These are phyloP conservation scores for Trypanosoma theileri DNA, from an alignment of 208 protist species.

Conservation along the genomic window DNA sequence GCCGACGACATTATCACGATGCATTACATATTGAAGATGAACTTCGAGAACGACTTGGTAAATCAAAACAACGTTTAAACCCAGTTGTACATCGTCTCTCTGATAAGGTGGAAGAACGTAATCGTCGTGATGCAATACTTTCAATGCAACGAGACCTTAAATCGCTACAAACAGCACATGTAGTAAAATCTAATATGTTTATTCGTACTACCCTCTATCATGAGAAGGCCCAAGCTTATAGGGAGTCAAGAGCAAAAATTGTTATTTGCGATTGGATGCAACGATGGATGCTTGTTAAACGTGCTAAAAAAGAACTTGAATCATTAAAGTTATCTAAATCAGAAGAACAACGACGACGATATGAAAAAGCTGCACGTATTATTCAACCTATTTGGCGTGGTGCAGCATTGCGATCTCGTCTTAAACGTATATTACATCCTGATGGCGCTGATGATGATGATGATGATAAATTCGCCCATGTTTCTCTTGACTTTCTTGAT, in stretches of 20 bases:
- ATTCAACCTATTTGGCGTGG: constrained; percentile 89
- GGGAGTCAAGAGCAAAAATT: constrained; percentile 30
- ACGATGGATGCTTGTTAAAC: constrained; percentile 26
- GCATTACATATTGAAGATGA: constrained; percentile 24
- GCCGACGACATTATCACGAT: constrained; percentile 17
- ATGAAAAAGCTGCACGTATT: constrained; percentile 51
- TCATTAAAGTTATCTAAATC: constrained; percentile 19
- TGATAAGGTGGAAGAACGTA: constrained; percentile 26
- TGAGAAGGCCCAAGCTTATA: constrained; percentile 21
- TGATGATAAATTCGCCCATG: constrained; percentile 52
- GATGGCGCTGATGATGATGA: constrained; percentile 36
- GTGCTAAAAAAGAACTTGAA: constrained; percentile 38
- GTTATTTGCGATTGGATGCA: constrained; percentile 35
- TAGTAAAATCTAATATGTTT: constrained; percentile 20
- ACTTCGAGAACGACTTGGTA: constrained; percentile 16
- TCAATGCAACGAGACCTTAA: constrained; percentile 15
- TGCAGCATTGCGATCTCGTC: constrained; percentile 63
- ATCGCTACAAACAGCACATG: constrained; percentile 1
- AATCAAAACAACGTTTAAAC: constrained; percentile 22
- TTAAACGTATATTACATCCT: constrained; percentile 50
- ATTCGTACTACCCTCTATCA: constrained; percentile 21
- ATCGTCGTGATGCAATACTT: constrained; percentile 12
- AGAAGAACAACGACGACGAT: constrained; percentile 34
- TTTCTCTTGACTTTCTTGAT: constrained; percentile 35
- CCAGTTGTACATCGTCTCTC: constrained; percentile 25